These are phyloP conservation scores for Ceratocystis destructans DNA, from an alignment of 2,329 filamentous ascomycete species.

Conservation along the genomic window DNA sequence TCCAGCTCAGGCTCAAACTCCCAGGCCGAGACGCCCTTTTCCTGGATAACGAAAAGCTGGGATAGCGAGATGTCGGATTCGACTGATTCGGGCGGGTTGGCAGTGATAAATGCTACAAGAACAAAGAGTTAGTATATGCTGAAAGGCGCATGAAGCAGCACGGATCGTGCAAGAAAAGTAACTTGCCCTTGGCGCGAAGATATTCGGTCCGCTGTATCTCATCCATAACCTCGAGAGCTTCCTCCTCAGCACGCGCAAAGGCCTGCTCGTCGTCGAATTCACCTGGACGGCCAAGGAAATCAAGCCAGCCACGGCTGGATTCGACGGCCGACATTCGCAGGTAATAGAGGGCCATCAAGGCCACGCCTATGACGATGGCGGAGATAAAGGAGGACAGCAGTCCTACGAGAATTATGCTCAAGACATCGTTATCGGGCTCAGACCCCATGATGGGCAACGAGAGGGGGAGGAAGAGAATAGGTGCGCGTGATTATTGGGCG, in stretches of 20 bases:
- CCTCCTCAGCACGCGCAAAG: slow-evolving; percentile 83
- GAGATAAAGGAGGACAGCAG: slow-evolving; percentile 79
- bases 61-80: slow-evolving; percentile 96
- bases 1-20: slow-evolving; percentile 98
- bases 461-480: background rate
- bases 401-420: slow-evolving; percentile 53
- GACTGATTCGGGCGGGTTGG: slow-evolving; percentile 85
- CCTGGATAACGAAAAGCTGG: slow-evolving; percentile 94
- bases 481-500: background rate
- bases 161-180: background rate
- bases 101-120: slow-evolving; percentile 69
- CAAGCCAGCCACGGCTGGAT: slow-evolving; percentile 36
- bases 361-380: slow-evolving; percentile 57
- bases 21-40: slow-evolving; percentile 99
- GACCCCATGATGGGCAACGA: slow-evolving; percentile 13
- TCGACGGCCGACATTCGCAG: slow-evolving; percentile 25
- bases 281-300: slow-evolving; percentile 81
- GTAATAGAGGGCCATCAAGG: slow-evolving; percentile 55
- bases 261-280: slow-evolving; percentile 98
- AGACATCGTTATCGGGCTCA: slow-evolving; percentile 17
- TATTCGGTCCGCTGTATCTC: slow-evolving; percentile 85
- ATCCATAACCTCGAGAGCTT: slow-evolving; percentile 90
- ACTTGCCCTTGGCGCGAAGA: slow-evolving; percentile 76
- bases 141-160: background rate
- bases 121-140: background rate